These are phyloP conservation scores for Epithemia pelagica DNA, from an alignment of 108 stramenopile genomes.

Conservation along the genomic window DNA sequence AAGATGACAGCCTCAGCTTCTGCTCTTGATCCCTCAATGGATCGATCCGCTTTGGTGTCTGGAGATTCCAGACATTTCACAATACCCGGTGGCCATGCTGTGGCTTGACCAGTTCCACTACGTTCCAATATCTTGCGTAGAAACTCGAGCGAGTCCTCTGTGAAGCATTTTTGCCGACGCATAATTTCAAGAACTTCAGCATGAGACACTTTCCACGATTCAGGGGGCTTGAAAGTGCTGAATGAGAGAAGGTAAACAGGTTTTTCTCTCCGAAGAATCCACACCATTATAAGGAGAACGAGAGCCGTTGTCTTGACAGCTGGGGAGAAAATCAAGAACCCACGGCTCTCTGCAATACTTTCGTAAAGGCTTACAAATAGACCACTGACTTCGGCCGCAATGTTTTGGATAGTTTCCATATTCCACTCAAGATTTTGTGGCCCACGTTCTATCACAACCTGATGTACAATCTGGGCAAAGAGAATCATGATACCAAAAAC, in stretches of 20 bases:
- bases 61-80: conserved; percentile 54
- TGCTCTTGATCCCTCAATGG: conserved; percentile 82
- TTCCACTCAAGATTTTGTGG: conserved; percentile 38
- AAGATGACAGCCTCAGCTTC: conserved; percentile 94
- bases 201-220: conserved; percentile 84
- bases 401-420: conserved; percentile 48
- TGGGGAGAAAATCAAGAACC: conserved; percentile 59
- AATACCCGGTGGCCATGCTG: conserved; percentile 98
- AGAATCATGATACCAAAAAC: conserved; percentile 52
- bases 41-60: conserved; percentile 63
- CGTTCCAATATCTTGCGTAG: conserved; percentile 85
- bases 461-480: conserved; percentile 63
- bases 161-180: conserved; percentile 86
- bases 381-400: conserved; percentile 44
- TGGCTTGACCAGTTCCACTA: conserved; percentile 89
- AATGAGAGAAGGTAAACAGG: conserved; percentile 92
- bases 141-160: conserved; percentile 78
- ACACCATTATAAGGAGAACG: conserved; percentile 51
- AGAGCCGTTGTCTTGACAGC: conserved; percentile 71
- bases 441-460: conserved; percentile 68
- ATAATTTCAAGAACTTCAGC: conserved; percentile 89
- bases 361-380: conserved; percentile 44
- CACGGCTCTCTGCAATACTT: conserved; percentile 41
- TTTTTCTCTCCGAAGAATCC: conserved; percentile 64
- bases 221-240: conserved; percentile 91